Evolutionary conservation across 257 asterid species (phyloP), one percentile per base, ranked within the genome.

Genomic region (Nicotiana tabacum): DNA sequence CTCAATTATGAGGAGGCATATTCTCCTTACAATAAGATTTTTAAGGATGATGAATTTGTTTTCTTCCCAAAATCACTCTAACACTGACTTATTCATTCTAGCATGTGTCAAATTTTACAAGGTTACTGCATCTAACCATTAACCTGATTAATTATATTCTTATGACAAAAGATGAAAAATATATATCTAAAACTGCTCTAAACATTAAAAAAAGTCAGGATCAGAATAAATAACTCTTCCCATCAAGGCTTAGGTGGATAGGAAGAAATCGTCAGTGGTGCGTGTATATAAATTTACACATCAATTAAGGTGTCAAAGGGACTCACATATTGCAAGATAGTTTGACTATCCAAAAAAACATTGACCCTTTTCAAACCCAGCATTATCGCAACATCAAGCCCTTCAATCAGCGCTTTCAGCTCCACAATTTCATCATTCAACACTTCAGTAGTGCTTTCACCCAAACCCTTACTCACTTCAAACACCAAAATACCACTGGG

Each of bases 381-480:
- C 81, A 82, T 55, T 21, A 53, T 7, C 1, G 93, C 94, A 55
- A 87, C 86, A 78, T 85, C 85, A 43, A 93, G 92, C 27, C 93
- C 94, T 84, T 91, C 93, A 77, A 86, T 86, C 76, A 91, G 55
- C 5, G 93, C 91, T 80, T 81, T 89, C 65, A 90, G 67, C 17
- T 89, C 90, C 64, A 67, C 88, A 30, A 66, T 78, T 64, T 81
- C 88, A 9, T n/a, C 29, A 74, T 39, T 85, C 85, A 77, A 56
- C 27, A 78, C 46, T 62, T 82, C 86, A 27, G 15, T 55, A 6
- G 83, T 91, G 16, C 66, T 78, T 84, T 61, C 77, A 10, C 78
- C 30, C 76, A 93, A 83, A 76, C 86, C 85, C 72, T 90, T 93
- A 65, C 91, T 85, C 86, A 88, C 67, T 82, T 91, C 93, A 81